phyloP scores from a whole-genome alignment of 257 asterid genomes.

The Solanum stenotomum region DNA sequence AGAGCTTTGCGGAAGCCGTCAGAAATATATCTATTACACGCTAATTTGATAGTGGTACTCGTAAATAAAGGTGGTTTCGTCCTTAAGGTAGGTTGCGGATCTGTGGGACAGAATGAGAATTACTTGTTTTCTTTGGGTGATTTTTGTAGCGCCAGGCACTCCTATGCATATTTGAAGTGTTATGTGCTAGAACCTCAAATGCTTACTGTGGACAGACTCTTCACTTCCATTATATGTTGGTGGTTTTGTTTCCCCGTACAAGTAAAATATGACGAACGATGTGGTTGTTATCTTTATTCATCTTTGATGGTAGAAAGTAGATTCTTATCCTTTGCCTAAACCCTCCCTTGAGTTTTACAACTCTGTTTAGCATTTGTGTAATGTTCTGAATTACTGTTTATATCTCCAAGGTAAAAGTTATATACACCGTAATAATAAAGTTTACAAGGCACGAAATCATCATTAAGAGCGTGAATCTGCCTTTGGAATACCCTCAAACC shows the following conservation, averaged over 20 bases:
- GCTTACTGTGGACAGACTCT: background rate
- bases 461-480: no score
- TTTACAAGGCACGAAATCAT: no score
- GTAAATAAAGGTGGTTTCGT: no score
- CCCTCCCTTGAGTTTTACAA: background rate
- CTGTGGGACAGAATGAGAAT: no score
- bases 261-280: background rate
- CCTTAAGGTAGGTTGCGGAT: no score
- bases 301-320: background rate
- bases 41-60: no score
- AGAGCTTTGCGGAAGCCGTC: no score
- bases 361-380: background rate
- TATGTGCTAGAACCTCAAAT: background rate
- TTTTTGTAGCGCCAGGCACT: background rate
- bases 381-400: background rate
- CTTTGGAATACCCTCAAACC: background rate
- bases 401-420: slow-evolving; percentile 36
- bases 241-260: background rate
- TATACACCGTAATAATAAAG: no score
- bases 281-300: background rate
- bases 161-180: background rate
- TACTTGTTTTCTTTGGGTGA: background rate
- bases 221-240: background rate
- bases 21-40: no score
- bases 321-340: background rate